Evolutionary conservation across 2,329 filamentous ascomycete species (phyloP), one percentile per base, ranked within the genome.

Genomic region (Chrysoporthe puriensis): DNA sequence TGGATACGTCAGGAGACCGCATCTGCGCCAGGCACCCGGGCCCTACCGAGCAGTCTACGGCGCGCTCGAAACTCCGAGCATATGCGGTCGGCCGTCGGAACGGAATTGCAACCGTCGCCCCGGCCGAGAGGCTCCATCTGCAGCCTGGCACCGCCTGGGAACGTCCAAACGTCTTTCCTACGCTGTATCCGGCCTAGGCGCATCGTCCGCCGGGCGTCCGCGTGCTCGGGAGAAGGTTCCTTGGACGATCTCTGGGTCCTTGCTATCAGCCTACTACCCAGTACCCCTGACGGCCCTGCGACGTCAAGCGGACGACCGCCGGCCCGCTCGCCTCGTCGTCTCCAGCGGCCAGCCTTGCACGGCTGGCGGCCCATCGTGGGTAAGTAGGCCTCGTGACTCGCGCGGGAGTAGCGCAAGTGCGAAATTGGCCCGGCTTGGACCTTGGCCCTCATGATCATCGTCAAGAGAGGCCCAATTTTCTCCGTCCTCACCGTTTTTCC

Each of bases 231-330:
- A 54, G 57, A 60, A 43, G 40, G n/a, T 26, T 60, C 57, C 13
- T 21, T 21, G 36, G 16, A 43, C n/a, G 18, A 52, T 56, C 61
- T 48, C 62, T n/a, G 26, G 48, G 34, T 59, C 26, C 62, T 46
- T 56, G 36, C 34, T 42, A 11, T 21, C 11, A 42, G n/a, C 16
- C 16, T 59, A 21, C 36, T 18, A n/a, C 11, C 34, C 8, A 58
- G 32, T 18, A 62, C 62, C 65, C 68, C 68, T 67, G 68, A 58
- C n/a, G 16, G 32, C 62, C 52, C 54, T 48, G 16, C 65, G 50
- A 69, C 67, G 58, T 64, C 65, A 62, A 48, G 50, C 68, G 68
- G 68, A 63, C 50, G 56, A 67, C 56, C 44, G 50, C 65, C 68
- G 65, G 68, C 62, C 65, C 40, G 46, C 42, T n/a, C 63, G 21